Evolutionary conservation across 495 filamentous ascomycete genomes (phyloP), one percentile per base, ranked within the genome.

Genomic region (Astrothelium macrocarpum): DNA sequence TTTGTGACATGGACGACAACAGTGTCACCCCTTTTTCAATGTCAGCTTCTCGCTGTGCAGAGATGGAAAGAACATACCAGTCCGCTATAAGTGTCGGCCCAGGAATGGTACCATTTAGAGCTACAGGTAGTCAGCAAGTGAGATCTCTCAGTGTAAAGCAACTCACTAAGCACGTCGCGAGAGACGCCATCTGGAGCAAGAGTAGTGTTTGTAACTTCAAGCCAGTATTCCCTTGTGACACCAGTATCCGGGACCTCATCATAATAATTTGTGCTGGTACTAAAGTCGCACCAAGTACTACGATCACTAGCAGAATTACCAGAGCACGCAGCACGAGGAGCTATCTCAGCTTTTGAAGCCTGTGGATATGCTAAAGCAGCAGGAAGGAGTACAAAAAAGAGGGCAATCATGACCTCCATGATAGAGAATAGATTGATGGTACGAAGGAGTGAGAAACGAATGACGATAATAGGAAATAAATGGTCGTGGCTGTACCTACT

Each of bases 1-100:
- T 77, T 77, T 34, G 59, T 70, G 12, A 77, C 70, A 10, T 65
- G 62, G 23, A 77, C 67, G 32, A 70, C 64, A 32, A 77, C 62
- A n/a, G 66, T 73, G 61, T 77, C 75, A 58, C 75, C 75, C 72
- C 71, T 56, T 26, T 0, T 11, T 9, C 9, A 0, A 29, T 16
- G n/a, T 56, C 16, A 56, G 49, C 25, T 9, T 5, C 1, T 25
- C 23, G 7, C 9, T 20, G 25, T 25, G 7, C 0, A 56, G 25
- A 56, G 7, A 9, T 16, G 25, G 49, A 14, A 20, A 9, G 23
- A 56, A 29, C 49, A 9, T 29, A 29, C 71, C 73, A 76, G 39
- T 70, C 70, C 28, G 66, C 64, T 70, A 49, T 60, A 42, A 75
- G 73, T 1, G 63, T 65, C 12, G 74, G 74, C 2, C 73, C 73